Evolutionary conservation across 257 asterid species (phyloP), one percentile per base, ranked within the genome.

Genomic region (Apocynum venetum): DNA sequence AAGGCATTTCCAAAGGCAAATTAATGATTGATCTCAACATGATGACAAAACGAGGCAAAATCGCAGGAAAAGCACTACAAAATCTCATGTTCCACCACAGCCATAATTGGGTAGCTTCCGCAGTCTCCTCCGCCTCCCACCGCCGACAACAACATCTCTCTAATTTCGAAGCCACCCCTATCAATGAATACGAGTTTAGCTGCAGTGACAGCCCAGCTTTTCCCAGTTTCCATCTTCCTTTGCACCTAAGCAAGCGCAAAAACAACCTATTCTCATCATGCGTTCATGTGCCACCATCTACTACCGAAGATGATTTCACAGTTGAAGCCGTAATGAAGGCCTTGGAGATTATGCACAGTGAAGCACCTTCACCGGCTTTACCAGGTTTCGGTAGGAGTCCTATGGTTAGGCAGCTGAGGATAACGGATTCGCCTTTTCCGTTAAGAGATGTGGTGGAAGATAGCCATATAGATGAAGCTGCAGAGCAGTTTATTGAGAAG

Each of bases 31-130:
- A 94, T 71, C 88, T 94, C 79, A 86, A 74, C 86, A 51, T 88
- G 81, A 72, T 94, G 83, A 77, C 92, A 87, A 92, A 92, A 72
- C 92, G 97, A 36, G 91, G 97, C 82, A 94, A 94, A 73, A 79
- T 92, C 38, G 97, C 96, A 74, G 93, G 98, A 0, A 92, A 94
- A 72, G 89, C 93, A 41, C 57, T 92, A 3, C 93, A 94, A 17
- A 89, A 55, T 55, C 61, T 55, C 31, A 55, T 55, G 61, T 68
- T 43, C 85, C 94, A 94, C 91, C 96, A 89, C 80, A 43, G 77
- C 84, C 85, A 79, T 35, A 81, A 74, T 31, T 71, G 79, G 75
- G 66, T 78, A 0, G 59, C 82, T 56, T 66, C 86, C 51, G 76
- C 85, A 1, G 1, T 80, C 78, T 51, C 76, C 84, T 2, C 78